Evolutionary conservation across 2,329 filamentous ascomycete species (phyloP).

Genomic region (Calonectria honghensis): DNA sequence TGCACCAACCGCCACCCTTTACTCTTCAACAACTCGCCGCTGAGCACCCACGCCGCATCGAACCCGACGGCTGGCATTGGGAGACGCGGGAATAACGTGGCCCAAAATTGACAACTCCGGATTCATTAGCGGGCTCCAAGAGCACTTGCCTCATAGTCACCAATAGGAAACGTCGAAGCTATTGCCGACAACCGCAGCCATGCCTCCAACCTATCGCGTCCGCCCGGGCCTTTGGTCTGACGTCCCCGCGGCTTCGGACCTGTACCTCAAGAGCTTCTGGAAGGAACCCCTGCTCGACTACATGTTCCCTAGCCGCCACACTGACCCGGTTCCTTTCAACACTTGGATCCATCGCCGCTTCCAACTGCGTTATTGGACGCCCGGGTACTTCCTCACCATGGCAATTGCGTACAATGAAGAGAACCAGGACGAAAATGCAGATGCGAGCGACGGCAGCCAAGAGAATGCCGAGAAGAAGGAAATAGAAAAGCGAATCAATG

Average conservation of each 20-base stretch:
- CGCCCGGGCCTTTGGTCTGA: constrained; percentile 59
- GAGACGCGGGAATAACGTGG: not conserved
- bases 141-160: not conserved
- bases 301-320: constrained; percentile 57
- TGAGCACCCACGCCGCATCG: too few relatives aligned
- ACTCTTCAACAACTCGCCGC: not conserved
- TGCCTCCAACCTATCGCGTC: constrained; percentile 52
- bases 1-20: not conserved
- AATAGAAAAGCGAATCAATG: not conserved
- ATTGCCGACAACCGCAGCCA: constrained; percentile 7
- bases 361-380: constrained; percentile 58
- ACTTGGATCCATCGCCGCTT: constrained; percentile 55
- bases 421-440: constrained; percentile 32
- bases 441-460: not conserved
- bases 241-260: constrained; percentile 47
- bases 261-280: constrained; percentile 58
- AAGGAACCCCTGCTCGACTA: constrained; percentile 56
- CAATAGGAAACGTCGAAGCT: not conserved
- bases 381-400: constrained; percentile 57
- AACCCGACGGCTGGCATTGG: not conserved
- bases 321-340: constrained; percentile 47
- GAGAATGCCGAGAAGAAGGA: not conserved
- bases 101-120: not conserved
- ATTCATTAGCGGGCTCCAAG: too few relatives aligned
- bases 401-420: constrained; percentile 46